These are phyloP conservation scores for Ilyonectria robusta DNA, from an alignment of 2,329 filamentous ascomycete species.

Conservation along the genomic window DNA sequence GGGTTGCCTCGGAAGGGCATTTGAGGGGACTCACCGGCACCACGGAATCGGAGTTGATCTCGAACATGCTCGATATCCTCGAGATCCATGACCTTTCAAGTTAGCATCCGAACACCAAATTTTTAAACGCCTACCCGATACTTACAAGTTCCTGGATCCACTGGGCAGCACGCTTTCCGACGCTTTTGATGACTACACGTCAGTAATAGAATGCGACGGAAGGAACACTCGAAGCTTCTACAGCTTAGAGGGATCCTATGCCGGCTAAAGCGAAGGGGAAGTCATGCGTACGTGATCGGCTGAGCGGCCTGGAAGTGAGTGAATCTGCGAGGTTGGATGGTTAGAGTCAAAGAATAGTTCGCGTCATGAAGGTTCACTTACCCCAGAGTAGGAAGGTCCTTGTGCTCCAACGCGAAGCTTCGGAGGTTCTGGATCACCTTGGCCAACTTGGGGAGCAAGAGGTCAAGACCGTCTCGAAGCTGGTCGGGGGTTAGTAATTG, in stretches of 20 bases:
- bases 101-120: background rate
- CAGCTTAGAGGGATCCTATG: background rate
- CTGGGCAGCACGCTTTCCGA: constrained; percentile 34
- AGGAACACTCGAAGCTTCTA: background rate
- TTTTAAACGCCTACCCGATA: background rate
- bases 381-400: constrained; percentile 16
- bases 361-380: background rate
- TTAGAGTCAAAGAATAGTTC: background rate
- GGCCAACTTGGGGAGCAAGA: constrained; percentile 84
- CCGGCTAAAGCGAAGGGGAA: background rate
- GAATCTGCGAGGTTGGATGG: constrained; percentile 6
- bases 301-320: constrained; percentile 34
- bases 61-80: constrained; percentile 34
- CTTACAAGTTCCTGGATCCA: constrained; percentile 37
- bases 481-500: background rate
- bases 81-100: constrained; percentile 29
- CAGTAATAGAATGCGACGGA: background rate
- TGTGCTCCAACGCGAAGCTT: constrained; percentile 80
- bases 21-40: constrained; percentile 12
- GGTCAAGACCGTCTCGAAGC: constrained; percentile 71
- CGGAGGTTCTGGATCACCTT: constrained; percentile 83
- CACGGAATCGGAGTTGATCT: constrained; percentile 25
- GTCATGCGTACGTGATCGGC: constrained; percentile 26
- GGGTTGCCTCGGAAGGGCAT: background rate
- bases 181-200: background rate